A percentile compares a stretch with the other conserved stretches of the same genome.
phyloP scores from a whole-genome alignment of 2,329 filamentous ascomycete species.

The Alternaria consortialis region DNA sequence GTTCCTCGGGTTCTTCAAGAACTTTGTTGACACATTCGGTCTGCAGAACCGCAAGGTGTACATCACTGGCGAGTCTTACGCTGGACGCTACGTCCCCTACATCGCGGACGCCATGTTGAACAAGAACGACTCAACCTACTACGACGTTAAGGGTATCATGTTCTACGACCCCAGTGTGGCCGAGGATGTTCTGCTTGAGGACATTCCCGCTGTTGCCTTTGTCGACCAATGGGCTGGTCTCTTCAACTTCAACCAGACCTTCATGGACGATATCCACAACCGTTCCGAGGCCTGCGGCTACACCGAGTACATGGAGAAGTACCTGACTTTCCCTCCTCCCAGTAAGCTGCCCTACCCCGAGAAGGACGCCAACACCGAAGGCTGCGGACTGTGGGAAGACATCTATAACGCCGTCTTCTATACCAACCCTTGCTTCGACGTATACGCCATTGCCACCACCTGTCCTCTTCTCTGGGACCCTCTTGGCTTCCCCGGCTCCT shows the following conservation, averaged over 20 bases:
- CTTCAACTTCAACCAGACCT: conserved; percentile 71
- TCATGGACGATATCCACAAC: conserved; percentile 61
- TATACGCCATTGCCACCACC: conserved; percentile 76
- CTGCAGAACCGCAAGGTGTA: conserved; percentile 75
- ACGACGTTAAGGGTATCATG: conserved; percentile 72
- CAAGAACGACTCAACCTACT: conserved; percentile 71
- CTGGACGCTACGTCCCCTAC: conserved; percentile 71
- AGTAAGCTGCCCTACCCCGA: conserved; percentile 66
- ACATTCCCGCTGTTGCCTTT: conserved; percentile 65
- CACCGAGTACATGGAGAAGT: conserved; percentile 65
- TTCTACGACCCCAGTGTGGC: conserved; percentile 76
- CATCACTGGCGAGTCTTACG: conserved; percentile 77
- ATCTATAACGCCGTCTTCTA: conserved; percentile 63
- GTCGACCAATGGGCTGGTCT: conserved; percentile 68
- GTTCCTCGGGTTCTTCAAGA: conserved; percentile 81
- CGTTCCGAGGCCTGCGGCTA: conserved; percentile 69
- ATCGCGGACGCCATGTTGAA: conserved; percentile 78
- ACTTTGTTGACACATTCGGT: conserved; percentile 75
- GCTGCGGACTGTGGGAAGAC: conserved; percentile 67
- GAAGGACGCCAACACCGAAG: conserved; percentile 53
- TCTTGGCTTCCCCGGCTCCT: conserved; percentile 72
- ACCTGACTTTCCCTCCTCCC: conserved; percentile 73
- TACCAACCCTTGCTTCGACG: conserved; percentile 80
- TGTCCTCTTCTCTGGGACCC: conserved; percentile 77
- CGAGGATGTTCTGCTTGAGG: conserved; percentile 60